Evolutionary conservation across 352 stramenopile genomes (phyloP).

Genomic region (Phytophthora agathidicida): DNA sequence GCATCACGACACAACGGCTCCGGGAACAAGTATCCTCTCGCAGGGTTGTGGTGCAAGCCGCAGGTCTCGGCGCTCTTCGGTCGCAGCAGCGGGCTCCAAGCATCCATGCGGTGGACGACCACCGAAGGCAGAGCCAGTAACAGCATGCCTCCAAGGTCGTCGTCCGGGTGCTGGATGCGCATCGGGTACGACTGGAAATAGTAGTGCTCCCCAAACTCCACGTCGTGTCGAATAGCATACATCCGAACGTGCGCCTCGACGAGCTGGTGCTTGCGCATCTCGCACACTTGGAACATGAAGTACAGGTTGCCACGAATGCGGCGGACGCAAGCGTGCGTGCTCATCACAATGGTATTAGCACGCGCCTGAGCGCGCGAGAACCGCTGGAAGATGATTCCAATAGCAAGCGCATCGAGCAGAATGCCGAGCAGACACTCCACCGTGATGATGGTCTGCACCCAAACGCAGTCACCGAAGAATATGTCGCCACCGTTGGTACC

Average conservation of each 20-base stretch:
- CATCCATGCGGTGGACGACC: slow-evolving; percentile 94
- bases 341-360: slow-evolving; percentile 95
- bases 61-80: slow-evolving; percentile 57
- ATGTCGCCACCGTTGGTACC: slow-evolving; percentile 78
- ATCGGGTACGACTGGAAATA: slow-evolving; percentile 95
- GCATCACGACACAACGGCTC: slow-evolving; percentile 64
- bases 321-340: slow-evolving; percentile 90
- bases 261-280: slow-evolving; percentile 95
- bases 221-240: slow-evolving; percentile 91
- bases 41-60: slow-evolving; percentile 67
- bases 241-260: slow-evolving; percentile 94
- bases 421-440: slow-evolving; percentile 90
- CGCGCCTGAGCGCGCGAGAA: slow-evolving; percentile 91
- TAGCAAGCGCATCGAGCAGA: slow-evolving; percentile 92
- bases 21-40: slow-evolving; percentile 70
- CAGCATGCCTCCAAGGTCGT: slow-evolving; percentile 91
- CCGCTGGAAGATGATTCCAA: slow-evolving; percentile 95
- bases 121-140: slow-evolving; percentile 91
- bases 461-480: slow-evolving; percentile 93
- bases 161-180: slow-evolving; percentile 93
- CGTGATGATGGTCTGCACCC: slow-evolving; percentile 93
- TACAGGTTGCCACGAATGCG: slow-evolving; percentile 90
- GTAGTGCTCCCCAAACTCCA: slow-evolving; percentile 71
- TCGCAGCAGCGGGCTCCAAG: slow-evolving; percentile 89
- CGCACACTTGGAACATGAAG: slow-evolving; percentile 93